Evolutionary conservation across 2,329 filamentous ascomycete species (phyloP).

Genomic region (Blastomyces percursus): DNA sequence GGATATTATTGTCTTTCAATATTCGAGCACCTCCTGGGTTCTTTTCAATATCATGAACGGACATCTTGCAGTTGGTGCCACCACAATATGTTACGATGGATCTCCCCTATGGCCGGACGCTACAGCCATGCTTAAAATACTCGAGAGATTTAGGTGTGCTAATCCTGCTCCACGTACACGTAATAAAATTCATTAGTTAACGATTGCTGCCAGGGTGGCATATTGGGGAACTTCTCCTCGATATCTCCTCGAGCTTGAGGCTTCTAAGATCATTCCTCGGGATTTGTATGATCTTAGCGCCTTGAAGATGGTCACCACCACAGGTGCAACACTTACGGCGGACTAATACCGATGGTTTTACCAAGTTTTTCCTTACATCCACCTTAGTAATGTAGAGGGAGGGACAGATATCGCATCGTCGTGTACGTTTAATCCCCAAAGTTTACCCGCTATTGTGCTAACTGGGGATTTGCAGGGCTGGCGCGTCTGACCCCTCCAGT

Average conservation of each 20-base stretch:
- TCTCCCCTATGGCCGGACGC: conserved; percentile 33
- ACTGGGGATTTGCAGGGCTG: conserved; percentile 14
- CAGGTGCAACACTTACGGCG: conserved; percentile 34
- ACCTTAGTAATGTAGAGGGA: conserved; percentile 35
- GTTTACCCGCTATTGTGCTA: background rate
- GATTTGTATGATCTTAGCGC: conserved; percentile 29
- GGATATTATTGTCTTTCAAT: conserved; percentile 37
- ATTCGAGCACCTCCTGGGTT: conserved; percentile 39
- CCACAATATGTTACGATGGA: conserved; percentile 36
- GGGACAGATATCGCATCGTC: conserved; percentile 40
- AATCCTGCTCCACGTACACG: background rate
- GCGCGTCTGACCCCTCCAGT: conserved; percentile 35
- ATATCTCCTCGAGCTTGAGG: conserved; percentile 36
- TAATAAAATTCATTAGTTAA: background rate
- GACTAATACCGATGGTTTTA: conserved; percentile 40
- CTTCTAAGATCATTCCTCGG: conserved; percentile 25
- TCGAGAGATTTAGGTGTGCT: conserved; percentile 23
- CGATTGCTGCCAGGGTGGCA: conserved; percentile 18
- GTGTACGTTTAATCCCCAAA: conserved; percentile 12
- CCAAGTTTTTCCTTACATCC: conserved; percentile 28
- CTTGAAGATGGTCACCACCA: conserved; percentile 36
- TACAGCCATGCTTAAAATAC: conserved; percentile 27
- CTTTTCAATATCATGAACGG: conserved; percentile 39
- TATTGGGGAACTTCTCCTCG: conserved; percentile 38
- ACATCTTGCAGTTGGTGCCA: conserved; percentile 33